Evolutionary conservation across 2,329 filamentous ascomycete genomes (phyloP), one percentile per base, ranked within the genome.

Genomic region (Verticillium tricorpus): DNA sequence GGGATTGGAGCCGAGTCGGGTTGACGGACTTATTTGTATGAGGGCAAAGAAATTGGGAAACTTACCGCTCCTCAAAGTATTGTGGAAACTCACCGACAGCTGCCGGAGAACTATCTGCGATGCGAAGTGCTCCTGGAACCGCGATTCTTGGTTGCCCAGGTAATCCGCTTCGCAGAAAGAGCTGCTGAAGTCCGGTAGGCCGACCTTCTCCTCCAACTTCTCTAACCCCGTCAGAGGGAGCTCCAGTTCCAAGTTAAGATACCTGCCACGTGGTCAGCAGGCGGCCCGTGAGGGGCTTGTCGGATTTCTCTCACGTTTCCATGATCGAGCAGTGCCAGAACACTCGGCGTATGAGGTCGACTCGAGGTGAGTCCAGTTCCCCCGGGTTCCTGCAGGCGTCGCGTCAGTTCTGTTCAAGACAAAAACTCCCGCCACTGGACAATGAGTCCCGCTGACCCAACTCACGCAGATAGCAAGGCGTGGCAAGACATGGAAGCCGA

Each of bases 281-380:
- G 9, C 45, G 45, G 9, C 19, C 8, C 11, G 12, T 9, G 19
- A 12, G 45, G 12, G 5, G 11, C 2, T 25, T 15, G 6, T 25
- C 6, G 45, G n/a, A 22, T 9, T 19, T 4, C 39, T 52, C 75
- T 61, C 74, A 83, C 80, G 80, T 82, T 67, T 84, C 82, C 69
- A 80, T 80, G 40, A 85, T 78, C 11, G 80, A 80, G 66, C 84
- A 86, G 65, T 83, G 80, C 84, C 84, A 87, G 63, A 83, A 86
- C 1, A 76, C 74, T 61, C 83, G 78, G 62, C 83, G 81, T 28
- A 85, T 76, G n/a, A 85, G 72, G 66, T 85, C 82, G 14, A 77
- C 80, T 55, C 74, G 75, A 5, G 76, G 71, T 1, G 80, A 79
- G 22, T 76, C 72, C 72, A 83, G 78, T 63, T 82, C 79, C 32